Evolutionary conservation across 495 filamentous ascomycete genomes (phyloP).

Genomic region (Neurospora sp.): DNA sequence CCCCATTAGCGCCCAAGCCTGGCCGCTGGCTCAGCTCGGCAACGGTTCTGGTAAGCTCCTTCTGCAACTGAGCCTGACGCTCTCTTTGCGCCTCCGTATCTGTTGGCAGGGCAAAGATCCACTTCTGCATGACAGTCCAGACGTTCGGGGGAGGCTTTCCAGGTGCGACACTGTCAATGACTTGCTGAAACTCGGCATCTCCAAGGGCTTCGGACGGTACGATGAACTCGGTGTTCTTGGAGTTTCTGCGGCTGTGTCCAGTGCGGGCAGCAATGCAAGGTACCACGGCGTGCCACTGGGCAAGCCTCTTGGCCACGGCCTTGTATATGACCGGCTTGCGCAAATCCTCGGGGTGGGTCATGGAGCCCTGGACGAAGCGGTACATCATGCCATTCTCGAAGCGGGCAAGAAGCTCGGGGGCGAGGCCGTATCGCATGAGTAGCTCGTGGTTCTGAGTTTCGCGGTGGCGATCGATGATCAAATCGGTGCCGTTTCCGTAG

Average conservation of each 20-base stretch:
- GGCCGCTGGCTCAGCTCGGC: conserved; percentile 60
- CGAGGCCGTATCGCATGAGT: conserved; percentile 68
- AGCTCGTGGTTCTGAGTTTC: conserved; percentile 55
- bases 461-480: conserved; percentile 95
- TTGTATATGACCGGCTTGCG: conserved; percentile 60
- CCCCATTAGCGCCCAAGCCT: conserved; percentile 62
- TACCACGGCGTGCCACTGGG: conserved; percentile 85
- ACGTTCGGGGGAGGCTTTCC: conserved; percentile 63
- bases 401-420: conserved; percentile 77
- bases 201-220: conserved; percentile 14
- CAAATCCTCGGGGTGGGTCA: conserved; percentile 72
- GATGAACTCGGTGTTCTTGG: conserved; percentile 12
- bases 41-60: conserved; percentile 61
- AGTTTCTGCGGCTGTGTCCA: conserved; percentile 25
- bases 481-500: conserved; percentile 87
- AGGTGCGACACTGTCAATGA: conserved; percentile 46
- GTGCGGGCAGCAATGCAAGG: conserved; percentile 41
- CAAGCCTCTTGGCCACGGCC: conserved; percentile 72
- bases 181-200: conserved; percentile 29
- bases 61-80: conserved; percentile 58
- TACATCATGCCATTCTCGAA: conserved; percentile 97
- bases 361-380: conserved; percentile 71
- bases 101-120: conserved; percentile 77
- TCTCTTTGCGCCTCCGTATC: conserved; percentile 53
- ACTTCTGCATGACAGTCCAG: conserved; percentile 93